Evolutionary conservation across 1,284 basidiomycete species (phyloP), one percentile per base, ranked within the genome.

Genomic region (Pterula multifida): DNA sequence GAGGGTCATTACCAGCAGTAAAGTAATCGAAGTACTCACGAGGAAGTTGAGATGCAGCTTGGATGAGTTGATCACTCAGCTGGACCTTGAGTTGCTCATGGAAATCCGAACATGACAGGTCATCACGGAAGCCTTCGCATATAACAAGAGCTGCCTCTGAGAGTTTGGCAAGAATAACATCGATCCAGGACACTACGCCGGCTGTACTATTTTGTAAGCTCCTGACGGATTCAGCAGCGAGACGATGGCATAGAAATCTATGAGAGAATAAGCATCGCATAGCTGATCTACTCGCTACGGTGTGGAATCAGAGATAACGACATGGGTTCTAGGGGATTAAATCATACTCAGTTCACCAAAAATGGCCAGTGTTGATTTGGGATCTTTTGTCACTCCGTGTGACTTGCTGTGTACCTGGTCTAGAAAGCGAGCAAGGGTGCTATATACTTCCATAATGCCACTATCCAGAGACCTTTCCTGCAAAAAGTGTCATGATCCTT

Each of bases 1-100:
- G 22, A 54, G 25, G 55, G 55, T 52, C 28, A 50, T 45, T 9
- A 42, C 49, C 26, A 47, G 48, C 36, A 45, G 23, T 2, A 15
- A 25, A 45, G n/a, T 23, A 48, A n/a, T 36, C 26, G 25, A 19
- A 39, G 32, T 36, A 57, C 63, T 54, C 61, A 82, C 85, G 70
- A 51, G 85, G 84, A 15, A 88, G 61, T 55, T 86, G 83, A 17
- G 72, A 64, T 1, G 79, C 76, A 42, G 80, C 80, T 36, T 69
- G 69, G 25, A 85, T 58, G 49, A 62, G 63, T 51, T 78, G 73
- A 17, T 75, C 70, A 28, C 75, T 69, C 50, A 66, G 67, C 47
- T 74, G 70, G 25, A 54, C 60, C 49, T 56, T 58, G 50, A 81
- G 57, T 47, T 59, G 61, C 15, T 63, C 54, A 3, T 66, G 58